Percentiles rank a stretch among this genome's conserved stretches.
Evolutionary conservation across 1,139 yeast species (phyloP).

Genomic region (Hemisphaericaspora subhashii): DNA sequence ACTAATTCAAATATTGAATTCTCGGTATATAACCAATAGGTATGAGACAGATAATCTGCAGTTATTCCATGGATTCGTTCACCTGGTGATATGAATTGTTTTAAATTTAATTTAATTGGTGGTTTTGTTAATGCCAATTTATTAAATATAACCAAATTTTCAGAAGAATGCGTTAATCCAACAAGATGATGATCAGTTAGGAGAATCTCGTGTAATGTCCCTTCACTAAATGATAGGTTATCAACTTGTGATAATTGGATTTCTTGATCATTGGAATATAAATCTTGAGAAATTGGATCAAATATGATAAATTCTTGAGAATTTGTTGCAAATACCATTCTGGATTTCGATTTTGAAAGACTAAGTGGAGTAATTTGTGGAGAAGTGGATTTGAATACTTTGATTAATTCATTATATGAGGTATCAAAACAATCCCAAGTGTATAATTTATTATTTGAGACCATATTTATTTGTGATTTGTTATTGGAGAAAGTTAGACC

Average conservation of each 20-base stretch:
- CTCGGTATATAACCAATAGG: constrained; percentile 22
- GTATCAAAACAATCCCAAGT: constrained; percentile 41
- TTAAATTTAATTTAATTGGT: constrained; percentile 13
- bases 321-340: constrained; percentile 16
- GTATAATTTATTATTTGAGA: constrained; percentile 20
- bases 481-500: constrained; percentile 27
- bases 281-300: constrained; percentile 17
- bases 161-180: constrained; percentile 17
- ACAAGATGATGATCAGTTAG: constrained; percentile 30
- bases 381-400: constrained; percentile 26
- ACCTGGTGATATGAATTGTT: constrained; percentile 14
- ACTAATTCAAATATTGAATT: constrained; percentile 48
- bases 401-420: constrained; percentile 27
- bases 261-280: constrained; percentile 31
- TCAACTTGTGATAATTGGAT: constrained; percentile 22
- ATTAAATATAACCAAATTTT: constrained; percentile 23
- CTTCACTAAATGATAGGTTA: constrained; percentile 13
- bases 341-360: constrained; percentile 12
- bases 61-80: constrained; percentile 56
- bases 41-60: constrained; percentile 51
- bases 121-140: constrained; percentile 21
- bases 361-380: constrained; percentile 16
- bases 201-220: constrained; percentile 14
- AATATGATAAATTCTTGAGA: constrained; percentile 18
- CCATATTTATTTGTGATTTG: constrained; percentile 24